Conservation (phyloP, 2,329 filamentous ascomycete genomes). For the Fusarium kyushuense region DNA sequence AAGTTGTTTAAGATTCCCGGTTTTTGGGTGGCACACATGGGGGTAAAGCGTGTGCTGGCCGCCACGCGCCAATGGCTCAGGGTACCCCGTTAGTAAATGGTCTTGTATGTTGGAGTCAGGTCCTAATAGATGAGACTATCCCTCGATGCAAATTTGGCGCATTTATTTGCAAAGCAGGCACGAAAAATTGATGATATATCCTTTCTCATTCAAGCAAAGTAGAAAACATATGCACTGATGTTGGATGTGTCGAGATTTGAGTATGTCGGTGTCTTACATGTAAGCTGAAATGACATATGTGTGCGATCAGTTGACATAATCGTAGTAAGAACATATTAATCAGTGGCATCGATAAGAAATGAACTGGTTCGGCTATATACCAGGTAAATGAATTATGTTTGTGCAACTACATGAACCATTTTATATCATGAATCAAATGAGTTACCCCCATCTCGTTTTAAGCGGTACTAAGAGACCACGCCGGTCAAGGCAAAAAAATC, state of each 20-base stretch:
- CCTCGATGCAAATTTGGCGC: slow-evolving; percentile 38
- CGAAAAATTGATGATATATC: slow-evolving; percentile 52
- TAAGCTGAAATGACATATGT: background rate
- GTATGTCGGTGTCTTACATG: background rate
- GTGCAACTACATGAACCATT: slow-evolving; percentile 14
- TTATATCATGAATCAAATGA: slow-evolving; percentile 1
- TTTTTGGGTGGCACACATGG: slow-evolving; percentile 43
- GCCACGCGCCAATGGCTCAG: slow-evolving; percentile 41
- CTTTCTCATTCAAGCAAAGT: slow-evolving; percentile 23
- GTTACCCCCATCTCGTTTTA: slow-evolving; percentile 34
- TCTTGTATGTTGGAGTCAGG: slow-evolving; percentile 46
- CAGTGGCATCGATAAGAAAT: background rate
- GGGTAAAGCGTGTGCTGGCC: slow-evolving; percentile 43
- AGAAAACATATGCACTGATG: background rate
- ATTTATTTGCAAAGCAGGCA: slow-evolving; percentile 48
- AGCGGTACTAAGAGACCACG: slow-evolving; percentile 15
- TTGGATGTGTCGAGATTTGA: background rate
- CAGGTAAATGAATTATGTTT: slow-evolving; percentile 15
- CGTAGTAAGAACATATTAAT: background rate
- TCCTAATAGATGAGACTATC: slow-evolving; percentile 50
- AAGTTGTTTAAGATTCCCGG: slow-evolving; percentile 49
- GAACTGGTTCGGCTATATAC: background rate
- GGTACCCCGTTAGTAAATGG: slow-evolving; percentile 44
- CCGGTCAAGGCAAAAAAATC: slow-evolving; percentile 34
- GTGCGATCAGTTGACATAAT: background rate